A percentile compares a stretch with the other conserved stretches of the same genome.
phyloP scores from a whole-genome alignment of 2,329 filamentous ascomycete genomes.

The Phialophora verrucosa region DNA sequence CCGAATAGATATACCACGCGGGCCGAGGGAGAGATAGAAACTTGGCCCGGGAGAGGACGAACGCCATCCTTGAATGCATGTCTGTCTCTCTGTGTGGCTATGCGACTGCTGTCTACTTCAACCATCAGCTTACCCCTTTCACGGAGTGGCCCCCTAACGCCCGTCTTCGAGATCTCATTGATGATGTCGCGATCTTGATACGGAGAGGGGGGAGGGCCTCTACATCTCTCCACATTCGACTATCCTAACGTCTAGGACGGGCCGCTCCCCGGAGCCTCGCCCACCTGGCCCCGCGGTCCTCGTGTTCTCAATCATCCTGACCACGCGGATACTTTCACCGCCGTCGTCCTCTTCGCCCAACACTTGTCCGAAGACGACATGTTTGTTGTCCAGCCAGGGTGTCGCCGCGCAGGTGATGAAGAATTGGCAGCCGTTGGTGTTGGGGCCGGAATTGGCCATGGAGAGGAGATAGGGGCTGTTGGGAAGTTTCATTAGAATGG shows the following conservation, averaged over 20 bases:
- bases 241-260: conserved; percentile 82
- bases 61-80: too few species aligned
- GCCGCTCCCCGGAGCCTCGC: conserved; percentile 64
- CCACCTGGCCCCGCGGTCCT: conserved; percentile 69
- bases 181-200: too few species aligned
- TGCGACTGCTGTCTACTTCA: not conserved
- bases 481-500: not conserved
- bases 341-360: conserved; percentile 57
- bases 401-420: conserved; percentile 92
- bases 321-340: conserved; percentile 76
- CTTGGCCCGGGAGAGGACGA: not conserved
- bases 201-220: too few species aligned
- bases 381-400: conserved; percentile 87
- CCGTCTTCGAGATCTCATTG: not conserved
- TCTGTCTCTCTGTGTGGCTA: too few species aligned
- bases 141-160: not conserved
- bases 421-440: conserved; percentile 95
- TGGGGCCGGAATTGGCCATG: conserved; percentile 95
- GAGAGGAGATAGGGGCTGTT: conserved; percentile 73
- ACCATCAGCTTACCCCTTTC: not conserved
- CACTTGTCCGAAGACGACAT: conserved; percentile 93
- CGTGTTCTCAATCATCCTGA: conserved; percentile 89
- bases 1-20: not conserved
- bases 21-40: not conserved
- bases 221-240: conserved; percentile 93